Evolutionary conservation across 192 early-diverging fungal species (phyloP), one percentile per base, ranked within the genome.

Genomic region (Mortierella claussenii): DNA sequence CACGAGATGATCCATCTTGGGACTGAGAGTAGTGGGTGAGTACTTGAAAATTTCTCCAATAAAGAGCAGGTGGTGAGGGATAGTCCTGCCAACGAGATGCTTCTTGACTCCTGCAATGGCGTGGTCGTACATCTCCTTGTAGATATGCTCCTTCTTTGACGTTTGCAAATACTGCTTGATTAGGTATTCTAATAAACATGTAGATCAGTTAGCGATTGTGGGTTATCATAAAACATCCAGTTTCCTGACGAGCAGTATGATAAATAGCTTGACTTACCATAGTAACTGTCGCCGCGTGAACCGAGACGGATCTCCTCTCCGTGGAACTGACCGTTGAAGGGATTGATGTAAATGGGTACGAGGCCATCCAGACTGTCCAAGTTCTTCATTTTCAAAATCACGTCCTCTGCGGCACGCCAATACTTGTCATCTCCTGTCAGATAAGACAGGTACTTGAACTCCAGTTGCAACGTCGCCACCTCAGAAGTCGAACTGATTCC

Each of bases 1-100:
- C 1, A 96, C 94, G 18, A 98, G 81, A 62, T 98, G 97, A 79
- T 97, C 94, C 94, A 97, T 96, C 67, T 93, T 94, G 21, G 81
- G 69, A 10, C 61, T 60, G 10, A 89, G 58, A 1, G 45, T 24
- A 20, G 43, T 7, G 13, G 61, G 68, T 8, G 34, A 13, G 53
- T 68, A 57, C 33, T 55, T 64, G 6, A 48, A 57, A 8, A 87
- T 61, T 63, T 94, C 93, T n/a, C 89, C 90, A 18, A 93, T 73
- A 70, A 84, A 94, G 18, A 90, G 68, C 10, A 87, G 78, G 15
- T 86, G 62, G 46, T 83, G 84, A 20, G 91, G 90, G 8, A 73
- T 56, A 6, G 86, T 87, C 50, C 83, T 67, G 20, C 75, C 82
- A 9, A 93, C 48, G 26, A 95, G 79, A 37, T 91, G 87, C 42